A percentile compares a stretch with the other conserved stretches of the same genome.
Evolutionary conservation across 371 early-diverging fungal genomes (phyloP).

Genomic region (Haplosporangium sp.): DNA sequence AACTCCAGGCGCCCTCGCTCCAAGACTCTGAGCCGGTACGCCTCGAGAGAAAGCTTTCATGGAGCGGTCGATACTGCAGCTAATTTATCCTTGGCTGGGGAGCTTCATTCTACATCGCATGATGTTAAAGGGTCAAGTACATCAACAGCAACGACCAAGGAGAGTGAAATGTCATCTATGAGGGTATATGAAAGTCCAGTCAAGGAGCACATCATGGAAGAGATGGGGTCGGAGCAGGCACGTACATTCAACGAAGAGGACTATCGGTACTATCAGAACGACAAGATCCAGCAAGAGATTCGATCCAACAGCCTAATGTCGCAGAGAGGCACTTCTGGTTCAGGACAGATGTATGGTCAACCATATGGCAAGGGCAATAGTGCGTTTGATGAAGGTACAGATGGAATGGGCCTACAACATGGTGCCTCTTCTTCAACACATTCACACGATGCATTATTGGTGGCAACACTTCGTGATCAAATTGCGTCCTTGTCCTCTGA

Average conservation of each 20-base stretch:
- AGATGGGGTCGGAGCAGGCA: constrained; percentile 45
- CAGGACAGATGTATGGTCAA: constrained; percentile 11
- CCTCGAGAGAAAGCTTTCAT: constrained; percentile 18
- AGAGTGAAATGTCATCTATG: background rate
- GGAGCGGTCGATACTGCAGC: constrained; percentile 1
- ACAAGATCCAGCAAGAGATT: constrained; percentile 12
- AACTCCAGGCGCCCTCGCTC: constrained; percentile 48
- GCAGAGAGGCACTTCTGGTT: constrained; percentile 1
- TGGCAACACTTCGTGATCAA: constrained; percentile 43
- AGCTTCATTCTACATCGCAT: background rate
- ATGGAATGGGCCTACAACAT: constrained; percentile 13
- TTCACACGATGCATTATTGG: constrained; percentile 17
- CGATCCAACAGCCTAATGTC: constrained; percentile 3
- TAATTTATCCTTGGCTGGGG: background rate
- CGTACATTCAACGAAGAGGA: constrained; percentile 29
- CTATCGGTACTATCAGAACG: constrained; percentile 32
- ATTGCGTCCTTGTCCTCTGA: constrained; percentile 42
- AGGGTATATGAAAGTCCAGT: constrained; percentile 14
- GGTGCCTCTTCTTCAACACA: background rate
- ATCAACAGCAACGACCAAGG: background rate
- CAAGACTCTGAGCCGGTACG: constrained; percentile 31
- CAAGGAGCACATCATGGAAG: constrained; percentile 46
- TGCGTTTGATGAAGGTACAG: constrained; percentile 17
- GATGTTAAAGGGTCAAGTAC: background rate
- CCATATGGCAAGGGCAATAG: constrained; percentile 23